phyloP scores from a whole-genome alignment of 495 filamentous ascomycete genomes.

The Bombardia bombarda region DNA sequence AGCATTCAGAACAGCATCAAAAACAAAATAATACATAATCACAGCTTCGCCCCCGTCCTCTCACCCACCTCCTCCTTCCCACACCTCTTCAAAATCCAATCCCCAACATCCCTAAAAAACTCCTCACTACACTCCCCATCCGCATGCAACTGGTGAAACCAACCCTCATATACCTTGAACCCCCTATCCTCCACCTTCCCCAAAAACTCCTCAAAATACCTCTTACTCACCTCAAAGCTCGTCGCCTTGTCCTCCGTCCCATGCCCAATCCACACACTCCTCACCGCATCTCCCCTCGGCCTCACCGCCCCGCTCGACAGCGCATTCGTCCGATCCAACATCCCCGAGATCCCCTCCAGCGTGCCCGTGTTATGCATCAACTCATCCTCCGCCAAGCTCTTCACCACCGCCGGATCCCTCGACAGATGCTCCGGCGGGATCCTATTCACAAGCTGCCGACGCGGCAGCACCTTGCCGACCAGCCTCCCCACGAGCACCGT shows the following conservation, averaged over 20 bases:
- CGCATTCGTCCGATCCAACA: slow-evolving; percentile 60
- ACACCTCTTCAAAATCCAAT: slow-evolving; percentile 61
- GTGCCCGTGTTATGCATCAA: slow-evolving; percentile 75
- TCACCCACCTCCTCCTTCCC: not conserved
- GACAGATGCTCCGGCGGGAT: slow-evolving; percentile 52
- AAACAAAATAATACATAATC: not conserved
- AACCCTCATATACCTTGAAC: slow-evolving; percentile 69
- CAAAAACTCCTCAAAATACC: slow-evolving; percentile 46
- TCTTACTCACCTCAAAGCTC: slow-evolving; percentile 51
- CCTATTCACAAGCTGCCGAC: slow-evolving; percentile 45
- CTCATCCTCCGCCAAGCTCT: slow-evolving; percentile 49
- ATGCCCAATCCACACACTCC: slow-evolving; percentile 54
- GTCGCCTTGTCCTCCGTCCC: slow-evolving; percentile 62
- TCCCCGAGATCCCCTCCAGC: slow-evolving; percentile 60
- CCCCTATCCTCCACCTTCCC: slow-evolving; percentile 51
- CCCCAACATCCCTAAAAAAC: slow-evolving; percentile 62
- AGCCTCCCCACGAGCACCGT: slow-evolving; percentile 54
- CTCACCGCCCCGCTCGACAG: slow-evolving; percentile 36
- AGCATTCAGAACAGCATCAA: not conserved
- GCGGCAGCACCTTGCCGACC: slow-evolving; percentile 57
- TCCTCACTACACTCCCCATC: slow-evolving; percentile 53
- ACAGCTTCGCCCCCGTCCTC: not conserved
- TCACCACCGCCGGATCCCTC: slow-evolving; percentile 52
- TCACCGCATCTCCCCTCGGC: slow-evolving; percentile 26
- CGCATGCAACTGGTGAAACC: slow-evolving; percentile 69